Evolutionary conservation across 2,329 filamentous ascomycete species (phyloP), one percentile per base, ranked within the genome.

Genomic region (Colletotrichum nymphaeae): DNA sequence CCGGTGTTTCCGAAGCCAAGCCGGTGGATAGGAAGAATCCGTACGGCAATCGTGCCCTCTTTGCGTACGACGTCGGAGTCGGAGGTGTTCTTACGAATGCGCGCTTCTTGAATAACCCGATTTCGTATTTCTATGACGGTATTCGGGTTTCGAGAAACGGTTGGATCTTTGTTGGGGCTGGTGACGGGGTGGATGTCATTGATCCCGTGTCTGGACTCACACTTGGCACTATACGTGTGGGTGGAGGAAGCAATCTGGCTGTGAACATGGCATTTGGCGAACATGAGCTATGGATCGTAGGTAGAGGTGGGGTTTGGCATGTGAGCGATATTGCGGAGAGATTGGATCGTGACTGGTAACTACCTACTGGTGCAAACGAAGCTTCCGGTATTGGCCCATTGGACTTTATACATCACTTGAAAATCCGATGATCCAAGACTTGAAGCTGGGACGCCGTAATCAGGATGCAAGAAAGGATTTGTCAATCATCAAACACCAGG

Each of bases 91-190:
- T 70, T 4, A 35, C 37, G 7, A 69, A 32, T 3, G 37, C 60
- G 6, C 52, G 55, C 1, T 30, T 70, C 1, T 11, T 66, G 12
- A 59, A 66, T 9, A 65, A 66, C 16, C 60, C 67, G 0, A 70
- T 70, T 1, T 55, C 60, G 22, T 70, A 66, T 32, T 66, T 66
- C 42, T 70, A 66, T 19, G 62, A 70, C 22, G 62, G 62, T 3
- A 55, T 70, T 19, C 55, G 67, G 19, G 55, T 66, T 8, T 55
- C 37, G 19, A 30, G 62, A 12, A 59, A 55, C 32, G 55, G 67
- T 9, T 70, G 55, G 67, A 66, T 55, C n/a, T 66, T 70, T 37
- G 67, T 24, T 0, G 67, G 62, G 8, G 42, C 62, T 14, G 30
- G 68, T 12, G 42, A 70, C 9, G 62, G 55, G 0, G 55, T 66